Evolutionary conservation across 2,329 filamentous ascomycete species (phyloP), one percentile per base, ranked within the genome.

Genomic region (Ciborinia camelliae): DNA sequence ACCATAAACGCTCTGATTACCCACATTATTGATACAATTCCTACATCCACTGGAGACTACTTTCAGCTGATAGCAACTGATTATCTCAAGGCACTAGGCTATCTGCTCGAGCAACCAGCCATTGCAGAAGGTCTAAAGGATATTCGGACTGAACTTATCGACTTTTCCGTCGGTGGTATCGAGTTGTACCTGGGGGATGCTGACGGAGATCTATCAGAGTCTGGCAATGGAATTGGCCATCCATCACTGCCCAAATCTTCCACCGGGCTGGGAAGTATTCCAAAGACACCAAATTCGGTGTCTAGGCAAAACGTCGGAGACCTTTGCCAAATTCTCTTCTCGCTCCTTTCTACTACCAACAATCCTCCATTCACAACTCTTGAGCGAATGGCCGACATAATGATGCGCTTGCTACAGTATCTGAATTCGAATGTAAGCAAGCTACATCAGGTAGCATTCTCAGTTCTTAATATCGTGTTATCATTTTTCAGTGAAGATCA

Each of bases 111-210:
- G 50, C 85, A 90, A 71, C 85, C 86, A 53, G 84, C 91, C 23
- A 92, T 96, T 75, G 86, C 90, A 35, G 96, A 98, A 76, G 88
- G 92, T 71, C 80, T 98, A 15, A 83, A 86, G 14, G 81, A 85
- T 18, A 82, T 67, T 37, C 76, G 74, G 72, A 18, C 68, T 37
- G 67, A 71, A 15, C 61, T 71, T 18, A 70, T 74, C 23, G 71
- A 75, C n/a, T 74, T 98, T 72, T 90, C 91, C 70, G 79, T 88
- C 61, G 79, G 84, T 37, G 80, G 81, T n/a, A 80, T 97, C 43
- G 78, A 79, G 23, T 76, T 78, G n/a, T 81, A 82, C 69, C 72
- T 84, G 9, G 68, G 68, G 30, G 67, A 67, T 18, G 65, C 66
- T 59, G 59, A 65, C 47, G 47, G 60, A 50, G 68, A 69, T 26